Conservation (phyloP, 129 eudicot genomes). For the Pseudognaphalium luteoalbum region DNA sequence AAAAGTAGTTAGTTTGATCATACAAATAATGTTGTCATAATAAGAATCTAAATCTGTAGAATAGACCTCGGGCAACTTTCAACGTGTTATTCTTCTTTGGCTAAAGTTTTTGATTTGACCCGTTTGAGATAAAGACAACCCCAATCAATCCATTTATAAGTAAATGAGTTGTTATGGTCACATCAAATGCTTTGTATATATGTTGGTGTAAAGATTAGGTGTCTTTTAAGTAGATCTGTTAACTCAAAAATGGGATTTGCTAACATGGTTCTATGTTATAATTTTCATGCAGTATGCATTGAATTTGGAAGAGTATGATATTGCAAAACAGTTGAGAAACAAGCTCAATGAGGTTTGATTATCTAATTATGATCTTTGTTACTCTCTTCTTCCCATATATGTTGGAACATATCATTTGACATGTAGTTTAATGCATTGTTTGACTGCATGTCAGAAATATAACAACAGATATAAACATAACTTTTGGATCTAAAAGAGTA, state of each 20-base stretch:
- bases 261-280: not conserved
- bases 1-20: not conserved
- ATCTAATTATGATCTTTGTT: conserved; percentile 10
- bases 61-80: not conserved
- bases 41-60: not conserved
- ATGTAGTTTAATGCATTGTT: not conserved
- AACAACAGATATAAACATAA: not conserved
- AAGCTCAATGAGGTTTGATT: conserved; percentile 82
- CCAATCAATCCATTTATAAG: not conserved
- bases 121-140: conserved; percentile 12
- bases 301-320: conserved; percentile 93
- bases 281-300: conserved; percentile 68
- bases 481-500: conserved; percentile 10
- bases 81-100: not conserved
- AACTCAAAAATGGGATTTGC: not conserved
- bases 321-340: conserved; percentile 82
- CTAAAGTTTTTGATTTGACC: not conserved
- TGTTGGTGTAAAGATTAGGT: not conserved
- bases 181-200: not conserved
- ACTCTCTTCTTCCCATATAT: conserved; percentile 8
- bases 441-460: not conserved
- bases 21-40: not conserved
- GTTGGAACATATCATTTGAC: not conserved
- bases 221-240: conserved; percentile 1
- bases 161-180: not conserved